A percentile compares a stretch with the other conserved stretches of the same genome.
phyloP scores from a whole-genome alignment of 192 early-diverging fungal species.

The Chytriomyces sp. region DNA sequence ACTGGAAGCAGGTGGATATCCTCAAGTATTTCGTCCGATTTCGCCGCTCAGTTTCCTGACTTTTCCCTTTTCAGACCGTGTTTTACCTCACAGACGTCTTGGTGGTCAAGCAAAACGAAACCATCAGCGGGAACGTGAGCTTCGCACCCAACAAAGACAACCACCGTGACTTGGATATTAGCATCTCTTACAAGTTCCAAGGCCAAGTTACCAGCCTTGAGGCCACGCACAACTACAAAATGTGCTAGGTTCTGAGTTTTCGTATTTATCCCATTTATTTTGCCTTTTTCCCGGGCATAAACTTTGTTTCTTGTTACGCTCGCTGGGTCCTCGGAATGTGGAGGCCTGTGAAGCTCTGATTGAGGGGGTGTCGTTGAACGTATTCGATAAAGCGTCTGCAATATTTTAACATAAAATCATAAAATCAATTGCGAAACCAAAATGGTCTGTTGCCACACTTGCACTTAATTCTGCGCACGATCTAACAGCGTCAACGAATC shows the following conservation, averaged over 20 bases:
- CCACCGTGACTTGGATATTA: conserved; percentile 93
- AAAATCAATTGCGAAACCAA: too few relatives aligned
- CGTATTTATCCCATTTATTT: too few relatives aligned
- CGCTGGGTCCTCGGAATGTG: too few relatives aligned
- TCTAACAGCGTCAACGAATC: too few relatives aligned
- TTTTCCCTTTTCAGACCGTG: conserved; percentile 68
- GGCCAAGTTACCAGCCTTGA: conserved; percentile 59
- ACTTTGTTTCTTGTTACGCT: too few relatives aligned
- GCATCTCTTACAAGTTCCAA: conserved; percentile 69
- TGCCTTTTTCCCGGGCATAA: too few relatives aligned
- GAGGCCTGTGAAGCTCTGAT: too few relatives aligned
- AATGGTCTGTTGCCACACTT: too few relatives aligned
- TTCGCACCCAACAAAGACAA: conserved; percentile 80
- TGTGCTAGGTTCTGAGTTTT: conserved; percentile 52
- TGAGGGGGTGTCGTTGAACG: too few relatives aligned
- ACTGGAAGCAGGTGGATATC: conserved; percentile 90
- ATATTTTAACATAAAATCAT: too few relatives aligned
- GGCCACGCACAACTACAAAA: conserved; percentile 70
- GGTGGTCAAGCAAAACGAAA: conserved; percentile 76
- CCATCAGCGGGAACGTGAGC: conserved; percentile 69
- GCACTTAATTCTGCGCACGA: too few relatives aligned
- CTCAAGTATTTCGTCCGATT: not conserved
- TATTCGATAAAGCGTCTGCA: too few relatives aligned
- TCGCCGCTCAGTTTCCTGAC: not conserved
- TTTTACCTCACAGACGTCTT: conserved; percentile 85